These are phyloP conservation scores for Aspergillus uvarum DNA, from an alignment of 2,329 filamentous ascomycete genomes.

Conservation along the genomic window DNA sequence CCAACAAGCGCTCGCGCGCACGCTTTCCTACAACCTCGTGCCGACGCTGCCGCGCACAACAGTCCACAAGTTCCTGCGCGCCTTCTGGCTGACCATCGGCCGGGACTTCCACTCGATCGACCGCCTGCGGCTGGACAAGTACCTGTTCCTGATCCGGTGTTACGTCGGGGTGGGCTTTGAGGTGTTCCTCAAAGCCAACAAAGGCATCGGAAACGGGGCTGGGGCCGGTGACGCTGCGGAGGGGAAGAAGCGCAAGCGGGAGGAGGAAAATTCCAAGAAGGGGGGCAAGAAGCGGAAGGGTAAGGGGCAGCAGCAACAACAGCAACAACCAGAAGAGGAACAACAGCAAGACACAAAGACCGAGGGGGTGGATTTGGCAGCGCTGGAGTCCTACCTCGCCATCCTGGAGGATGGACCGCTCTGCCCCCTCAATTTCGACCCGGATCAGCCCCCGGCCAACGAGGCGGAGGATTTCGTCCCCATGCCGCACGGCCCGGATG, in stretches of 20 bases:
- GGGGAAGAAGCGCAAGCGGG: slow-evolving; percentile 33
- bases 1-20: slow-evolving; percentile 77
- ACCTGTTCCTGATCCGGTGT: slow-evolving; percentile 76
- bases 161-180: slow-evolving; percentile 71
- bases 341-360: slow-evolving; percentile 15
- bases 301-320: slow-evolving; percentile 15
- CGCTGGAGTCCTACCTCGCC: slow-evolving; percentile 38
- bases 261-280: slow-evolving; percentile 25
- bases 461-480: slow-evolving; percentile 31
- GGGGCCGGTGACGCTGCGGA: neutral
- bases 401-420: slow-evolving; percentile 44
- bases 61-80: slow-evolving; percentile 54
- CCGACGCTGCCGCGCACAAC: slow-evolving; percentile 55
- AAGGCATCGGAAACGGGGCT: neutral
- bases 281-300: slow-evolving; percentile 9
- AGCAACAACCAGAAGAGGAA: slow-evolving; percentile 25
- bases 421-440: slow-evolving; percentile 41
- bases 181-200: slow-evolving; percentile 33
- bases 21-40: slow-evolving; percentile 69
- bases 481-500: slow-evolving; percentile 69
- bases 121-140: slow-evolving; percentile 85
- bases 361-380: slow-evolving; percentile 30
- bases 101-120: slow-evolving; percentile 71
- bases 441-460: slow-evolving; percentile 27
- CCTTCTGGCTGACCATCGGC: slow-evolving; percentile 70